These are phyloP conservation scores for Triticum turgidum DNA, from an alignment of 176 grass and related monocot species.

Conservation along the genomic window DNA sequence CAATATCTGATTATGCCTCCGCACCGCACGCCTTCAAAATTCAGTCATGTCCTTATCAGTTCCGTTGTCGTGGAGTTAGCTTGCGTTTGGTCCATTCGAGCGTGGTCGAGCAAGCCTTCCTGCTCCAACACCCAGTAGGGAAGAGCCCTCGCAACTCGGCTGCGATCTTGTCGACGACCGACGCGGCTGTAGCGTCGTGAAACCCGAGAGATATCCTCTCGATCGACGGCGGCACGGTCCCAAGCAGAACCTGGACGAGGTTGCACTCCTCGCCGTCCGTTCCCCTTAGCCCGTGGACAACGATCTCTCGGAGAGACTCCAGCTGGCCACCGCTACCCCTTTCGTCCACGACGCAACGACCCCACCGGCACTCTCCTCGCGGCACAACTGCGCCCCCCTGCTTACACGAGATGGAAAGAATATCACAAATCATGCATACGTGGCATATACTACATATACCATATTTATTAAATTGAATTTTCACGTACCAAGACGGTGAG, in stretches of 20 bases:
- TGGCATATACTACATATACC: not conserved
- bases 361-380: not conserved
- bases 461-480: too few relatives aligned
- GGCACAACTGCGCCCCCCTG: not conserved
- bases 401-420: not conserved
- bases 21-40: too few relatives aligned
- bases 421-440: not conserved
- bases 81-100: not conserved
- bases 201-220: not conserved
- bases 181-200: not conserved
- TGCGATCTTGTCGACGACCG: not conserved
- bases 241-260: not conserved
- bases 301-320: not conserved
- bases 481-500: not conserved
- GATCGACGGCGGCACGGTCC: not conserved
- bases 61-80: too few relatives aligned
- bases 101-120: not conserved
- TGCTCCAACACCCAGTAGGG: not conserved
- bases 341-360: not conserved
- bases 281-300: not conserved
- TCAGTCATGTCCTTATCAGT: too few relatives aligned
- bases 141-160: not conserved
- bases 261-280: not conserved
- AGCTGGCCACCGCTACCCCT: not conserved
- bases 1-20: too few relatives aligned